phyloP scores from a whole-genome alignment of 164 flowering plant genomes.

The Piper betle region DNA sequence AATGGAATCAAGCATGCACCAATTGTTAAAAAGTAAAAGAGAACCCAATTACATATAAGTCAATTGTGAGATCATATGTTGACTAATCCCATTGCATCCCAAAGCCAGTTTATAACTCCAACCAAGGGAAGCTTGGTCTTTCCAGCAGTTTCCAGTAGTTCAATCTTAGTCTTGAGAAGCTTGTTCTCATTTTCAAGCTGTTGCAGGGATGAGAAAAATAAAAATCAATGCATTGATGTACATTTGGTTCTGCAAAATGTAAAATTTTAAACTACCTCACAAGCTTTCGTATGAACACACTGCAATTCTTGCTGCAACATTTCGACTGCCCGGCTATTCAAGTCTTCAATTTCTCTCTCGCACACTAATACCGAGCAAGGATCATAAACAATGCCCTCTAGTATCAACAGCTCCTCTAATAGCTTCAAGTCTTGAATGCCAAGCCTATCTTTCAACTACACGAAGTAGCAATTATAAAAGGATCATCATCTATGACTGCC shows the following conservation, averaged over 20 bases:
- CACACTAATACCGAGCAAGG: neutral
- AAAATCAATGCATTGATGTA: neutral
- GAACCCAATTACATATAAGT: neutral
- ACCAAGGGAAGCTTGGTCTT: neutral
- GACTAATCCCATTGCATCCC: neutral
- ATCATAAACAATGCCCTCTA: slow-evolving; percentile 43
- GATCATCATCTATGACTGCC: too few relatives aligned
- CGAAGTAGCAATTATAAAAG: too few relatives aligned
- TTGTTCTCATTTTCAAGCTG: slow-evolving; percentile 46
- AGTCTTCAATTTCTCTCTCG: neutral
- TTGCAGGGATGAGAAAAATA: neutral
- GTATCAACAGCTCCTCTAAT: slow-evolving; percentile 45
- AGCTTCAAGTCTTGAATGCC: slow-evolving; percentile 40
- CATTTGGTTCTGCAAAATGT: neutral
- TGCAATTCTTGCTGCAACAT: slow-evolving; percentile 35
- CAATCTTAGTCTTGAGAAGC: slow-evolving; percentile 24
- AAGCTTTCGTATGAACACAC: slow-evolving; percentile 26
- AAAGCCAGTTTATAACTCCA: neutral
- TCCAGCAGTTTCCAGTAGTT: slow-evolving; percentile 8
- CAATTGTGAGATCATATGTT: neutral
- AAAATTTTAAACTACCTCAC: slow-evolving; percentile 28
- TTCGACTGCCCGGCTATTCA: slow-evolving; percentile 32
- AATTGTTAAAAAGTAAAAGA: too few relatives aligned
- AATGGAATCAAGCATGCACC: too few relatives aligned
- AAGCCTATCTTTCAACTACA: slow-evolving; percentile 30